phyloP scores from a whole-genome alignment of 2,329 filamentous ascomycete species.

The Gliomastix tumulicola region DNA sequence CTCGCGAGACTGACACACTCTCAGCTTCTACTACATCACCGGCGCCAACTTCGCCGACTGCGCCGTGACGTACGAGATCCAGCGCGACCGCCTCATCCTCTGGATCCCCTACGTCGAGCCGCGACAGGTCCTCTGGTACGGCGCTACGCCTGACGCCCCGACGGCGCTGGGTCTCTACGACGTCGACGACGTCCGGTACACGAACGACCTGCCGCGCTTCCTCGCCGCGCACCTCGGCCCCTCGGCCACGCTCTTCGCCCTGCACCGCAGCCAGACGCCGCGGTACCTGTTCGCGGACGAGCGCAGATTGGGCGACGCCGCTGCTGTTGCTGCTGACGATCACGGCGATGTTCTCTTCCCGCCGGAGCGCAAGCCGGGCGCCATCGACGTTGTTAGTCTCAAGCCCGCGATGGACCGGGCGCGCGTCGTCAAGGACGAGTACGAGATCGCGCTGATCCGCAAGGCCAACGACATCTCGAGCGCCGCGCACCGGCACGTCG shows the following conservation, averaged over 20 bases:
- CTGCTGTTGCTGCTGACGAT: too few species aligned
- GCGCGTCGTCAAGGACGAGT: conserved; percentile 73
- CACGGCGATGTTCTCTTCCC: too few species aligned
- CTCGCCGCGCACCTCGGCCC: conserved; percentile 27
- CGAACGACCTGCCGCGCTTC: conserved; percentile 40
- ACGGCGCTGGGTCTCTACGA: conserved; percentile 58
- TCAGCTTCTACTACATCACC: conserved; percentile 52
- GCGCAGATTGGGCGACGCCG: too few species aligned
- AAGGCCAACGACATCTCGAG: conserved; percentile 76
- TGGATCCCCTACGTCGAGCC: conserved; percentile 68
- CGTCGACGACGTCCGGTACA: conserved; percentile 63
- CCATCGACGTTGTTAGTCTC: conserved; percentile 46
- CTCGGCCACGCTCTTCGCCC: conserved; percentile 33
- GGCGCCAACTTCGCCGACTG: conserved; percentile 49
- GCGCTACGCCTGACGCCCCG: conserved; percentile 50
- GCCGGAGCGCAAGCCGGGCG: conserved; percentile 17
- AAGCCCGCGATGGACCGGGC: conserved; percentile 70
- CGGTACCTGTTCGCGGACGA: conserved; percentile 6
- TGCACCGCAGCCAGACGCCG: conserved; percentile 39
- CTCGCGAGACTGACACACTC: not conserved
- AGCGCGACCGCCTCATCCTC: conserved; percentile 56
- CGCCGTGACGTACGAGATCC: conserved; percentile 50
- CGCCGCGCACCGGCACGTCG: conserved; percentile 67
- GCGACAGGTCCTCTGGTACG: conserved; percentile 55
- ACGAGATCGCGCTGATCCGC: conserved; percentile 65